These are phyloP conservation scores for Phytophthora colocasiae DNA, from an alignment of 352 stramenopile genomes.

Conservation along the genomic window DNA sequence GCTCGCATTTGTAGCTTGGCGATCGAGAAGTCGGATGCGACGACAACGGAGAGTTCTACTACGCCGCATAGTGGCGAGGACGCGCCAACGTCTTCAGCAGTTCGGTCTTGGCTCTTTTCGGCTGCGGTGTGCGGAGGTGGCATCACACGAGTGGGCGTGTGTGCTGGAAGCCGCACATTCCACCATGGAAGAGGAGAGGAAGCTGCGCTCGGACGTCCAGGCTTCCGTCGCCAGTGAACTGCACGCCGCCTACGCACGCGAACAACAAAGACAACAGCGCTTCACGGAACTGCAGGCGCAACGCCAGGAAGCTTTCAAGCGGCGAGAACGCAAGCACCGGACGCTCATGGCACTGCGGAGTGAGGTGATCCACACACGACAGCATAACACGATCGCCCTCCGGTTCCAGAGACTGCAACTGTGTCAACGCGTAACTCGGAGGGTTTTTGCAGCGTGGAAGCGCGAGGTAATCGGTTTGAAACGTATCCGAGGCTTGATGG, in stretches of 20 bases:
- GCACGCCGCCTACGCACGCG: constrained; percentile 28
- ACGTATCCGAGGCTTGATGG: constrained; percentile 1
- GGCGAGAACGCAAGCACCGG: constrained; percentile 18
- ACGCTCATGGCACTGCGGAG: constrained; percentile 28
- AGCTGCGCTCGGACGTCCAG: constrained; percentile 45
- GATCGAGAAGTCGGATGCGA: background rate
- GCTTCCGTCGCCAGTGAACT: constrained; percentile 41
- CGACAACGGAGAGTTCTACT: constrained; percentile 12
- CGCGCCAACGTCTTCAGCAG: constrained; percentile 11
- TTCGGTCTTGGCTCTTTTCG: constrained; percentile 34
- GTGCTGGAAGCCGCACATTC: constrained; percentile 46
- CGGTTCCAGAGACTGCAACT: constrained; percentile 30
- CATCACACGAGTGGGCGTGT: constrained; percentile 44
- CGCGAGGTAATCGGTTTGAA: background rate
- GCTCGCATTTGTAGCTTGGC: constrained; percentile 15
- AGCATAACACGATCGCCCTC: constrained; percentile 28
- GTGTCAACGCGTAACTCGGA: constrained; percentile 5
- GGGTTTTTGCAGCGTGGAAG: constrained; percentile 28
- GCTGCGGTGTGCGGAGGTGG: constrained; percentile 41
- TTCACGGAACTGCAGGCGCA: constrained; percentile 33
- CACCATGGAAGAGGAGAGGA: constrained; percentile 57
- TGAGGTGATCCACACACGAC: constrained; percentile 9
- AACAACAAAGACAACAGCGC: constrained; percentile 29
- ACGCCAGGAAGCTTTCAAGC: constrained; percentile 23
- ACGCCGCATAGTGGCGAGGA: constrained; percentile 23